Evolutionary conservation across 2,329 filamentous ascomycete genomes (phyloP).

Genomic region (Zymoseptoria ardabiliae): DNA sequence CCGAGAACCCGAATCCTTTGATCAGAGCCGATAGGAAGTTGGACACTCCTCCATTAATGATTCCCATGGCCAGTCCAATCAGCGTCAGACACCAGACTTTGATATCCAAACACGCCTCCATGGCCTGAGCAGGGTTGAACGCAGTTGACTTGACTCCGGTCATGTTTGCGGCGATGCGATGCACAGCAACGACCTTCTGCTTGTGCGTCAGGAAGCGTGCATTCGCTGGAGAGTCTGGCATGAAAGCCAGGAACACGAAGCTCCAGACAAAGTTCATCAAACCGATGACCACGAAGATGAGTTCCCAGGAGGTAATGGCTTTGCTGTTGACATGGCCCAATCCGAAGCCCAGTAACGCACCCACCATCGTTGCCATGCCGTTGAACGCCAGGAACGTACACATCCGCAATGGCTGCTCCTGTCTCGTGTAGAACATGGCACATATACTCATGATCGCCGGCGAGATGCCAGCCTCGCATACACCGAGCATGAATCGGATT

Average conservation of each 20-base stretch:
- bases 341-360: conserved; percentile 23
- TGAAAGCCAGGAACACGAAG: conserved; percentile 20
- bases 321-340: conserved; percentile 16
- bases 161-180: conserved; percentile 31
- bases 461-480: conserved; percentile 29
- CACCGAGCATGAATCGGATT: conserved; percentile 32
- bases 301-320: conserved; percentile 26
- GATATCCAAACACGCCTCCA: conserved; percentile 49
- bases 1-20: conserved; percentile 48
- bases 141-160: conserved; percentile 45
- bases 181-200: conserved; percentile 40
- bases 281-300: conserved; percentile 26
- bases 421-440: conserved; percentile 31
- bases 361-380: conserved; percentile 12
- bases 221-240: conserved; percentile 46
- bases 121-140: conserved; percentile 47
- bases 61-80: conserved; percentile 32
- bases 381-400: conserved; percentile 19
- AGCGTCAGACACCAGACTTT: conserved; percentile 51
- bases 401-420: conserved; percentile 21
- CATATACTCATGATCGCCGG: conserved; percentile 37
- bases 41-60: conserved; percentile 35
- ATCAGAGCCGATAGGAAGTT: conserved; percentile 15
- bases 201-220: conserved; percentile 48
- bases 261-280: not conserved